Conservation (phyloP, 2,329 filamentous ascomycete genomes). For the Trichoderma sp. region DNA sequence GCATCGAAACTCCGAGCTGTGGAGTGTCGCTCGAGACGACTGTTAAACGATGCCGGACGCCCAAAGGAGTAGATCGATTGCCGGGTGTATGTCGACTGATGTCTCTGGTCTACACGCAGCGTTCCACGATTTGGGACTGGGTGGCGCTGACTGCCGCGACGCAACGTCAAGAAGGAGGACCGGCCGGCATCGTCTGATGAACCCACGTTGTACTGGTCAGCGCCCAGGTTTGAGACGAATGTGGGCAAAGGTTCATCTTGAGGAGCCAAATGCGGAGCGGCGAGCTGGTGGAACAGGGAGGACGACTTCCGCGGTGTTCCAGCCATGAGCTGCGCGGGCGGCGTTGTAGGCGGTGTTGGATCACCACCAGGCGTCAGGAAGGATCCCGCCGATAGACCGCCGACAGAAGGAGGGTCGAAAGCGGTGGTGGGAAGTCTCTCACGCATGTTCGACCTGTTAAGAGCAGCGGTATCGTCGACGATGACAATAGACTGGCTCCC, state of each 20-base stretch:
- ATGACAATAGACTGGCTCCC: conserved; percentile 93
- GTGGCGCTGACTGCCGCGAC: conserved; percentile 35
- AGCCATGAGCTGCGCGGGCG: conserved; percentile 49
- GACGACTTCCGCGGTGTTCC: conserved; percentile 59
- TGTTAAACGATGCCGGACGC: conserved; percentile 63
- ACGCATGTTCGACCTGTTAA: conserved; percentile 54
- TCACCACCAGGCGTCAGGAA: conserved; percentile 54
- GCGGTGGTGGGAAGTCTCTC: conserved; percentile 48
- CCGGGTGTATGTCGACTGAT: conserved; percentile 53
- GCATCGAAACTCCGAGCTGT: conserved; percentile 64
- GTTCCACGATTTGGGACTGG: conserved; percentile 38
- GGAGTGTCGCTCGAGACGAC: conserved; percentile 53
- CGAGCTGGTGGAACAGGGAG: conserved; percentile 54
- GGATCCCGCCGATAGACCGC: conserved; percentile 54
- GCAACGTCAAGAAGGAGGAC: conserved; percentile 38
- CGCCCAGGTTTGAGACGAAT: conserved; percentile 49
- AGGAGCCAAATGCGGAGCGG: conserved; percentile 42
- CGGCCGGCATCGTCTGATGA: conserved; percentile 41
- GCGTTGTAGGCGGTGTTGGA: conserved; percentile 64
- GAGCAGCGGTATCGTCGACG: conserved; percentile 66
- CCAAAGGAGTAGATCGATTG: conserved; percentile 54
- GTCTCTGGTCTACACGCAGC: conserved; percentile 46
- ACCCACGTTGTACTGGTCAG: conserved; percentile 33
- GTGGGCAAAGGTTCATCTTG: conserved; percentile 50
- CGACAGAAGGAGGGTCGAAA: conserved; percentile 51